Conservation (phyloP, 1,139 yeast genomes). For the Trichomonascaceae sp. region DNA sequence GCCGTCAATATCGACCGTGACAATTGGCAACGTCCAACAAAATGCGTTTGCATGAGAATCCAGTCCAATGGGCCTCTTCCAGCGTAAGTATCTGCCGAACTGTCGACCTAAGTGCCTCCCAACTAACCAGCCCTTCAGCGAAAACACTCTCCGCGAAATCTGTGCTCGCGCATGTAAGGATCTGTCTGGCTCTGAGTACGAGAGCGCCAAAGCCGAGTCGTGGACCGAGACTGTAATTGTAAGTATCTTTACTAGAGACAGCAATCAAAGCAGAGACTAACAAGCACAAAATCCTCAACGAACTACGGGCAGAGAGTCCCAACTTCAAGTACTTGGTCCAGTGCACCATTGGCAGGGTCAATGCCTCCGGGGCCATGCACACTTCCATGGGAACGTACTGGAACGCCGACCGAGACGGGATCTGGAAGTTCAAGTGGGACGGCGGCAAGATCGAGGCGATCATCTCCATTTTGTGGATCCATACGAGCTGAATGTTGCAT, state of each 20-base stretch:
- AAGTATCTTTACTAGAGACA: slow-evolving; percentile 2
- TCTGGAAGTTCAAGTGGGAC: slow-evolving; percentile 20
- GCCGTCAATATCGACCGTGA: too few species aligned
- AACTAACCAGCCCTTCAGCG: too few species aligned
- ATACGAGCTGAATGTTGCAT: slow-evolving; percentile 8
- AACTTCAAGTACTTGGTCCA: slow-evolving; percentile 22
- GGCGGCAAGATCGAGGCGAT: slow-evolving; percentile 14
- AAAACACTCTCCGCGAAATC: too few species aligned
- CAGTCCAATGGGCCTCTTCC: too few species aligned
- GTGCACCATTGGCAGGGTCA: slow-evolving; percentile 16
- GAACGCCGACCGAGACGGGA: slow-evolving; percentile 25
- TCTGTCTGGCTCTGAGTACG: too few species aligned
- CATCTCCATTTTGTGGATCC: slow-evolving; percentile 24
- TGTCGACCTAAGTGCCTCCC: too few species aligned
- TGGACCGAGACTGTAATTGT: slow-evolving; percentile 13
- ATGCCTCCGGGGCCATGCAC: slow-evolving; percentile 17
- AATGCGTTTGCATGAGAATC: too few species aligned
- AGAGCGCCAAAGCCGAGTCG: slow-evolving; percentile 8
- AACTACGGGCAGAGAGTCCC: slow-evolving; percentile 15
- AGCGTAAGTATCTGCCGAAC: too few species aligned
- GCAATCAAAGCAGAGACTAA: background rate
- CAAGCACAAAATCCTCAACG: slow-evolving; percentile 10
- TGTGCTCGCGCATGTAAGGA: too few species aligned
- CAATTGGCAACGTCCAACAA: too few species aligned
- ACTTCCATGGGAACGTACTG: slow-evolving; percentile 23